A percentile compares a stretch with the other conserved stretches of the same genome.
Evolutionary conservation across 495 filamentous ascomycete species (phyloP).

Genomic region (Chaetomium fimeti): DNA sequence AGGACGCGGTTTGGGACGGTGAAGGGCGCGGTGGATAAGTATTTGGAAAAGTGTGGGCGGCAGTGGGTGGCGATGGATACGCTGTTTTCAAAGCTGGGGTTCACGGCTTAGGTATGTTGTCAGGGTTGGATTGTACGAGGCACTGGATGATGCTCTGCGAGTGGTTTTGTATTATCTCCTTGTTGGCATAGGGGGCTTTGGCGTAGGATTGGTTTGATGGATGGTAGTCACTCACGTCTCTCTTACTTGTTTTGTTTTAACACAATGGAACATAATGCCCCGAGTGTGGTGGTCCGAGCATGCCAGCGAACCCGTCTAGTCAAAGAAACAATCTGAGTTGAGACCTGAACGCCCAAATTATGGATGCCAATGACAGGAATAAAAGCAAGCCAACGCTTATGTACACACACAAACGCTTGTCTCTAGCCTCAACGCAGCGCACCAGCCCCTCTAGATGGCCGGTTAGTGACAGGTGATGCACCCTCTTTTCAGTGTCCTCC

Average conservation of each 20-base stretch:
- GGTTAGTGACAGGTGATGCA: background rate
- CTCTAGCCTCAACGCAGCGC: background rate
- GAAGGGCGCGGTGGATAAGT: slow-evolving; percentile 74
- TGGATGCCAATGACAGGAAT: background rate
- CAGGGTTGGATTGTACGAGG: background rate
- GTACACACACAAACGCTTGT: background rate
- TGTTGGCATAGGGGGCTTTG: slow-evolving; percentile 8
- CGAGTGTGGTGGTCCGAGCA: too few relatives aligned
- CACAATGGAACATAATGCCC: background rate
- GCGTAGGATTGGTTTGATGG: background rate
- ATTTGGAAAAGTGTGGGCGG: slow-evolving; percentile 89
- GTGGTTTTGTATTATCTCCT: slow-evolving; percentile 1
- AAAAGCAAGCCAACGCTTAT: background rate
- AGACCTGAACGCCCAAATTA: background rate
- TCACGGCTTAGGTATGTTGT: slow-evolving; percentile 31
- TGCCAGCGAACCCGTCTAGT: background rate
- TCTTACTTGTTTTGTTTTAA: background rate
- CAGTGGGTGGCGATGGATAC: slow-evolving; percentile 96
- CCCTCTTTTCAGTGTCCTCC: background rate
- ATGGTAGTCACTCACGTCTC: background rate
- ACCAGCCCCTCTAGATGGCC: background rate
- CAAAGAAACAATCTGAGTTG: background rate
- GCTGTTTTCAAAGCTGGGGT: slow-evolving; percentile 66
- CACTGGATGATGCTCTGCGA: slow-evolving; percentile 4
- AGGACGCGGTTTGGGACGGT: slow-evolving; percentile 70